Base-by-base conservation (phyloP, 495 filamentous ascomycete species). In the Platismatia glauca region DNA sequence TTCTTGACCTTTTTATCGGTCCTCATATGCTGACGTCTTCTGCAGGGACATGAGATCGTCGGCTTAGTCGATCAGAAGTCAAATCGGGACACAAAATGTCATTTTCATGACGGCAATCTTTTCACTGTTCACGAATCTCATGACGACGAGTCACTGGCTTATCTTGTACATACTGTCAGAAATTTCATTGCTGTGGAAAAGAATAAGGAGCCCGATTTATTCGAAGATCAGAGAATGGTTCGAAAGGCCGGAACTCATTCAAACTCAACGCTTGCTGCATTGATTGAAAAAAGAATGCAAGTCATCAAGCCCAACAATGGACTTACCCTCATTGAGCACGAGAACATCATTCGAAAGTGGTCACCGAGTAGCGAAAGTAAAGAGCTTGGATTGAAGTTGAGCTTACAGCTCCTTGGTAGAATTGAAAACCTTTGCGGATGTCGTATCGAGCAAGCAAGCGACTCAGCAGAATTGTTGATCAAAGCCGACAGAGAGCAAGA, bases 401-500 rank as follows among this genome's bases (percentile, higher is more conserved):
- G 39, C 44, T 31, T 46, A 37, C 5, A 48, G 18, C 13, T 46
- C 15, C 29, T 63, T 44, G 29, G 38, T n/a, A 35, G 31, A 7
- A 33, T 63, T 63, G 61, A 41, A 39, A 58, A 31, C 20, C 7
- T 61, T 34, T 61, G 59, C 20, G 37, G 22, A 33, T 61, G 59
- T 34, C 50, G 59, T 33, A 35, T 61, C 18, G 59, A 61, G 7
- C 41, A 41, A 11, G 24, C 59, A 12, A 61, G 41, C 29, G 37
- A 44, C 20, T 39, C 48, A 29, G 59, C 33, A n/a, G 64, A 48
- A 18, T 3, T 64, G 1, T 46, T 38, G 15, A 53, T 67, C n/a
- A 67, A 53, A 38, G 66, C 63, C 27, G 66, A 64, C 16, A 62
- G 31, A 44, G 53, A 62, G 38, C 34, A 59, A 22, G 59, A 62